A percentile compares a stretch with the other conserved stretches of the same genome.
phyloP scores from a whole-genome alignment of 2,329 filamentous ascomycete genomes.

The Aspergillus sp. region DNA sequence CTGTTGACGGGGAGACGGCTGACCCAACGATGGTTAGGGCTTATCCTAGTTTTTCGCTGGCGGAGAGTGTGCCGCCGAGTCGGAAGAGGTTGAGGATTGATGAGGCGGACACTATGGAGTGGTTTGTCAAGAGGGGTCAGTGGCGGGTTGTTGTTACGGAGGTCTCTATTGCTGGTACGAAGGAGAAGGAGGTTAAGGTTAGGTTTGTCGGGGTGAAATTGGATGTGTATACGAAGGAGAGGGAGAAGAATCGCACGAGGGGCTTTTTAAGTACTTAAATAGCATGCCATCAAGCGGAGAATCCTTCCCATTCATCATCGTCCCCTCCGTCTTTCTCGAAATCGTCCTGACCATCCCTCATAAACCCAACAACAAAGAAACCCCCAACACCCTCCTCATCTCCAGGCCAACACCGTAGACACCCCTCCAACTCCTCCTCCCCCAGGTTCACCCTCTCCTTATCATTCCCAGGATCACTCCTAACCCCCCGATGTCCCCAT shows the following conservation, averaged over 20 bases:
- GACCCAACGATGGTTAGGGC: slow-evolving; percentile 20
- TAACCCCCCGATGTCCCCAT: slow-evolving; percentile 64
- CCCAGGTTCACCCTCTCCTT: slow-evolving; percentile 24
- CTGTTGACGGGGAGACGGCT: slow-evolving; percentile 41
- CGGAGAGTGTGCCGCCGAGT: no score
- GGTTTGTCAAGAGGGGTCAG: slow-evolving; percentile 62
- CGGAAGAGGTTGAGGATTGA: no score
- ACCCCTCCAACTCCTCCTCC: slow-evolving; percentile 57
- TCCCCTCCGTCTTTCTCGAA: slow-evolving; percentile 17
- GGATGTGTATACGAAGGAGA: slow-evolving; percentile 62
- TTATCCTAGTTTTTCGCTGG: no score
- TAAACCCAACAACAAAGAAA: slow-evolving; percentile 89
- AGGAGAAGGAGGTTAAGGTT: slow-evolving; percentile 52
- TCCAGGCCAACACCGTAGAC: slow-evolving; percentile 73
- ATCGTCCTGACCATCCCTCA: slow-evolving; percentile 39
- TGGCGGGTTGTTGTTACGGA: slow-evolving; percentile 44
- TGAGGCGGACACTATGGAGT: slow-evolving; percentile 27
- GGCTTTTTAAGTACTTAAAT: slow-evolving; percentile 42
- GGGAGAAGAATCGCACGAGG: slow-evolving; percentile 58
- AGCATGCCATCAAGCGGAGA: slow-evolving; percentile 27
- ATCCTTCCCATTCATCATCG: slow-evolving; percentile 41
- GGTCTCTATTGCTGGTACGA: no score
- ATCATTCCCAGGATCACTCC: slow-evolving; percentile 20
- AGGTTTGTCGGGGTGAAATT: slow-evolving; percentile 69
- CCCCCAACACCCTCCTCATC: slow-evolving; percentile 83